Evolutionary conservation across 2,329 filamentous ascomycete species (phyloP).

Genomic region (Colletotrichum caudatum): DNA sequence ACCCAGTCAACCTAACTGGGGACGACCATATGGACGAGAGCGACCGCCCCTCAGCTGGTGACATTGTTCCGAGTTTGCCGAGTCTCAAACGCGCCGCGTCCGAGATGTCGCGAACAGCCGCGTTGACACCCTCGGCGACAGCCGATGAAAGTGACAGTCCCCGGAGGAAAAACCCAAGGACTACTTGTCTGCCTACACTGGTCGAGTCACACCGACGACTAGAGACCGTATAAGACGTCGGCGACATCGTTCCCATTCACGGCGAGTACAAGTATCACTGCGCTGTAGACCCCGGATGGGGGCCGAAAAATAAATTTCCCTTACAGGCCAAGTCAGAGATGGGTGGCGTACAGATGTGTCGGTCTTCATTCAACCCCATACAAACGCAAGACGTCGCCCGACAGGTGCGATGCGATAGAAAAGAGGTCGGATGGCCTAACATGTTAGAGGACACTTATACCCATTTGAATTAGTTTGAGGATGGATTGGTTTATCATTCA

Average conservation of each 20-base stretch:
- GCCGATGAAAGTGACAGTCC: conserved; percentile 49
- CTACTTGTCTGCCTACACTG: conserved; percentile 53
- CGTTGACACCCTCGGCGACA: conserved; percentile 55
- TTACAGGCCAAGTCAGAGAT: not conserved
- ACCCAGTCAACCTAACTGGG: conserved; percentile 54
- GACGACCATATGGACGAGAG: conserved; percentile 53
- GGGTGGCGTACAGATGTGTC: not conserved
- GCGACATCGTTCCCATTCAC: not conserved
- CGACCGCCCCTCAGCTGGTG: conserved; percentile 59
- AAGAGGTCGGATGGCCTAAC: not conserved
- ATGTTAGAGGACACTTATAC: conserved; percentile 23
- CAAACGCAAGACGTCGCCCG: not conserved
- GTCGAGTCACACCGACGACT: conserved; percentile 56
- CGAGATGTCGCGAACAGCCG: conserved; percentile 63
- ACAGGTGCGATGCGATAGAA: not conserved
- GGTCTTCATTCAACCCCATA: not conserved
- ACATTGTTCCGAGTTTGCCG: conserved; percentile 55
- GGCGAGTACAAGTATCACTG: not conserved
- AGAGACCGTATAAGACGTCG: conserved; percentile 52
- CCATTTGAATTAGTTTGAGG: conserved; percentile 16
- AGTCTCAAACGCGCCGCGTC: conserved; percentile 64
- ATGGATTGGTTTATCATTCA: not conserved
- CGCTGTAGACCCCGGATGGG: conserved; percentile 2
- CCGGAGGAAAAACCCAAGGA: conserved; percentile 55
- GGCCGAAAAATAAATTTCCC: not conserved